Conservation (phyloP, 106 monocot genomes). For the Platanthera zijinensis region DNA sequence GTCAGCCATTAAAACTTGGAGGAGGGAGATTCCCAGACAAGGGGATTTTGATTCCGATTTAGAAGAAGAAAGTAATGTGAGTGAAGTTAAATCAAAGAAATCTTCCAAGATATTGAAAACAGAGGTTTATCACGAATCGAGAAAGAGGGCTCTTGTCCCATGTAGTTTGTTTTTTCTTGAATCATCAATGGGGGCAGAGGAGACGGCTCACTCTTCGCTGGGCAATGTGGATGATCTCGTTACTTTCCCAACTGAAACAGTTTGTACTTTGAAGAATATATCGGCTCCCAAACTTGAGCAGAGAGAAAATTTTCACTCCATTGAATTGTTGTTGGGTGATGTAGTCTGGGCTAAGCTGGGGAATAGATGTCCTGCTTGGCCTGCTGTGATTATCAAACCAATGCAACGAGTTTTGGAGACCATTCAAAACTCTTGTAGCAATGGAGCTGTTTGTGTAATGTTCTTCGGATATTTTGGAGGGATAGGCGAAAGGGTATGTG, state of each 20-base stretch:
- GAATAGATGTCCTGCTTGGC: slow-evolving; percentile 69
- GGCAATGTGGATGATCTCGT: background rate
- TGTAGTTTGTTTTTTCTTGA: slow-evolving; percentile 30
- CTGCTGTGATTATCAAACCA: slow-evolving; percentile 60
- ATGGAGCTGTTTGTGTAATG: slow-evolving; percentile 63
- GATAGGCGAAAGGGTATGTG: slow-evolving; percentile 49
- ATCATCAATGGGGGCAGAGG: background rate
- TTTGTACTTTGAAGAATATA: background rate
- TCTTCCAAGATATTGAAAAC: background rate
- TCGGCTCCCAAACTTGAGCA: background rate
- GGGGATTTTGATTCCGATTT: slow-evolving; percentile 22
- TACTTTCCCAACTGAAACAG: no score
- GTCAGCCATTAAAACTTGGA: slow-evolving; percentile 55
- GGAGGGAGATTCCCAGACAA: slow-evolving; percentile 43
- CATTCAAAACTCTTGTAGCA: slow-evolving; percentile 33
- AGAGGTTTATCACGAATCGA: slow-evolving; percentile 8
- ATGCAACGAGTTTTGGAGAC: slow-evolving; percentile 30
- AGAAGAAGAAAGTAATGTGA: background rate
- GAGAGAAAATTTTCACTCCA: slow-evolving; percentile 11
- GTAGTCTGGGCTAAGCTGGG: slow-evolving; percentile 87
- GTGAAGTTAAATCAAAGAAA: background rate
- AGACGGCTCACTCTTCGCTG: background rate
- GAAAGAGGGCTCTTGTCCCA: slow-evolving; percentile 24
- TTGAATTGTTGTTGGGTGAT: slow-evolving; percentile 55
- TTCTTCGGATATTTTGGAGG: slow-evolving; percentile 61